A percentile compares a stretch with the other conserved stretches of the same genome.
These are phyloP conservation scores for Cladosporium sp. DNA, from an alignment of 2,329 filamentous ascomycete genomes.

Conservation along the genomic window DNA sequence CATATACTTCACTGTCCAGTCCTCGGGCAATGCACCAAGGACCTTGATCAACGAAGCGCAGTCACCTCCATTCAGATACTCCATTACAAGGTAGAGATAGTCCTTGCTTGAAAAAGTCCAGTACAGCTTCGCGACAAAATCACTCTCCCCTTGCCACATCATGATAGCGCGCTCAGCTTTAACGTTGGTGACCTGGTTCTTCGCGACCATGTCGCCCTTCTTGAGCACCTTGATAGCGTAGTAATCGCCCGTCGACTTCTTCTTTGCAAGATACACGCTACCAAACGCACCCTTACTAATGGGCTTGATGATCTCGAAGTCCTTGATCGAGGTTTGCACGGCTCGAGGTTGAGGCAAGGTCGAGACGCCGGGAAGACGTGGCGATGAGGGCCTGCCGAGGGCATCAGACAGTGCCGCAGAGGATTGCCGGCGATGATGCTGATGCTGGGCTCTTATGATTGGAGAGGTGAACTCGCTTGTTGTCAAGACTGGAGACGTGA, in stretches of 20 bases:
- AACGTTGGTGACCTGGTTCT: constrained; percentile 98
- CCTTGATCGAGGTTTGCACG: constrained; percentile 93
- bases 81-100: constrained; percentile 98
- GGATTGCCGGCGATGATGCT: constrained; percentile 84
- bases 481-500: constrained; percentile 84
- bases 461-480: constrained; percentile 80
- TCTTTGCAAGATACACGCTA: constrained; percentile 96
- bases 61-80: constrained; percentile 96
- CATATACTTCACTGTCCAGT: constrained; percentile 97
- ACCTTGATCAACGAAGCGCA: constrained; percentile 96
- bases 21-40: constrained; percentile 85
- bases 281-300: constrained; percentile 99
- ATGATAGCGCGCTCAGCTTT: constrained; percentile 98
- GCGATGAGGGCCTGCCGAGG: constrained; percentile 70
- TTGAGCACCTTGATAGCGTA: constrained; percentile 98
- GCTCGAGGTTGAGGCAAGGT: constrained; percentile 82
- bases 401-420: constrained; percentile 78
- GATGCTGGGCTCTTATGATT: constrained; percentile 55
- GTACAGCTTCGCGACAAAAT: constrained; percentile 97
- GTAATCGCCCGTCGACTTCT: constrained; percentile 97
- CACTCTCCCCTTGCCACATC: constrained; percentile 99
- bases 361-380: constrained; percentile 72
- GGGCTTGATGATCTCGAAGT: constrained; percentile 98
- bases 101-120: constrained; percentile 99
- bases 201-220: constrained; percentile 99